Evolutionary conservation across 352 stramenopile genomes (phyloP), one percentile per base, ranked within the genome.

Genomic region (Phytopythium ostracodes): DNA sequence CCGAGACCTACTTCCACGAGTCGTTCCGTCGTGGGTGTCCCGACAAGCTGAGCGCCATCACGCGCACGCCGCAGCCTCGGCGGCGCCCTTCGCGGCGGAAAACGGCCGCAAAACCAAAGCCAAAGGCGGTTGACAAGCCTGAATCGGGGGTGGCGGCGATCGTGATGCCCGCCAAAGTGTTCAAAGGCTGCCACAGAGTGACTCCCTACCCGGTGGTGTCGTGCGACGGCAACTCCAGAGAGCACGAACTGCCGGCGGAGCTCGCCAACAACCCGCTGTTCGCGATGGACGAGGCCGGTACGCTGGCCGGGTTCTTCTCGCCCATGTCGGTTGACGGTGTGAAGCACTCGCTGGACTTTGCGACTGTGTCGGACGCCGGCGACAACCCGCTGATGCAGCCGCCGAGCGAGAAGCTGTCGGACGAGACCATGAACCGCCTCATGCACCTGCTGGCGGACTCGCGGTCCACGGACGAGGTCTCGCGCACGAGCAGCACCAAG

Each of bases 1-100:
- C 29, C 9, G 72, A 81, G 38, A 71, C 61, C 24, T 88, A 88
- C 44, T 31, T 50, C 14, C 78, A 88, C 43, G 66, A 49, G 36
- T 61, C 70, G 52, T 88, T 88, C 68, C 64, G 73, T 24, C 76
- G 76, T n/a, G 78, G 78, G 20, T 67, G 66, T 17, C 78, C 78
- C 7, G 74, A 70, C 11, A 4, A 52, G 14, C 67, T 88, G 42
- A 69, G 64, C 49, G 54, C 64, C 40, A 88, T 88, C 64, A 49
- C 51, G 11, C 77, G 75, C 63, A 73, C 72, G 22, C 70, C 69
- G 7, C 44, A 77, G 46, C 74, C 74, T 8, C 66, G 74, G 15
- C 68, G 73, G 35, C 71, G 74, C 27, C 59, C 68, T 2, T 65
- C 74, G 31, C 58, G 38, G 40, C 46, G 62, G 42, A 67, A 67